Evolutionary conservation across 2,329 filamentous ascomycete species (phyloP), one percentile per base, ranked within the genome.

Genomic region (Talaromyces sp.): DNA sequence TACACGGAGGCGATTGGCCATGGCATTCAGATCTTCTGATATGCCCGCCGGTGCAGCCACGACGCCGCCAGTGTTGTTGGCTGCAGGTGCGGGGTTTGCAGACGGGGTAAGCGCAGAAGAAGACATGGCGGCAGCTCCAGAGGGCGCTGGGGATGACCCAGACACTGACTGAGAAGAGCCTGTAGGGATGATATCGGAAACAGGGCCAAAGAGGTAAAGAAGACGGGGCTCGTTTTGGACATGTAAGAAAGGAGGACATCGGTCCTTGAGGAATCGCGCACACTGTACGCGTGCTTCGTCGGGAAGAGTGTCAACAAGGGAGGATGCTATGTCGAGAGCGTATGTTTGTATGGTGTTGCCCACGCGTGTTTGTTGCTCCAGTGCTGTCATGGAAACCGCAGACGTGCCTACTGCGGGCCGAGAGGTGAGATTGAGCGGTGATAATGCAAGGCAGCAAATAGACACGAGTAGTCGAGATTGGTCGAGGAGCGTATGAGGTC

Each of bases 261-360:
- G 75, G 47, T 81, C 79, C 59, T 72, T 76, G 34, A 81, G 68
- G 44, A 78, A 75, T 23, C 76, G 74, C 12, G 71, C 72, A 60
- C 78, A 79, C 57, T 79, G 74, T 16, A 75, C 68, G 12, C 77
- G 76, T 28, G 73, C 70, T 56, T 81, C 78, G 44, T 81, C 77
- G 16, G 76, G 73, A 59, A 81, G 73, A 16, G 73, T 72, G 61
- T 82, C 79, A 33, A 78, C 71, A 4, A 81, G 69, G 10, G 75
- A 74, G 9, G 78, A 74, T 10, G 78, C 78, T 14, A 80, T 76
- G 62, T 81, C 79, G 14, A 80, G 68, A 12, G 78, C 73, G 47
- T 79, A 75, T 6, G 75, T 74, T 61, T 76, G 75, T 14, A 77
- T 66, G 40, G 72, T 65, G 5, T 73, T 72, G 8, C 71, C 73